phyloP scores from a whole-genome alignment of 2,329 filamentous ascomycete species.

The Ceratocystis alfenasii region DNA sequence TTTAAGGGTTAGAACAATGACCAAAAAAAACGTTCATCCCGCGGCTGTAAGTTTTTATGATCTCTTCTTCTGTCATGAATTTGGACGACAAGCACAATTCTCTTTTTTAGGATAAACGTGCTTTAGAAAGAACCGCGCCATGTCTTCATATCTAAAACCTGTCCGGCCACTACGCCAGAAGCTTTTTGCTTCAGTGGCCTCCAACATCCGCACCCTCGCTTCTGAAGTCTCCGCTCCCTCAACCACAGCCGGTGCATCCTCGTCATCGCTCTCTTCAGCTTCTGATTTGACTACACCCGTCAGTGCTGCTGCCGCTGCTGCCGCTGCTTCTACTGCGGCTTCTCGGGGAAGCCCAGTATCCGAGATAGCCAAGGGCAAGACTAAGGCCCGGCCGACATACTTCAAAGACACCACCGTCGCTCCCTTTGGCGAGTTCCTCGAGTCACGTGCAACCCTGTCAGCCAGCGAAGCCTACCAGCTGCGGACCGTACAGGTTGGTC shows the following conservation, averaged over 20 bases:
- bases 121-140: neutral
- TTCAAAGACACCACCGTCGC: slow-evolving; percentile 49
- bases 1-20: neutral
- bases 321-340: slow-evolving; percentile 22
- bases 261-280: slow-evolving; percentile 11
- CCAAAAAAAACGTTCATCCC: neutral
- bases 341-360: slow-evolving; percentile 17
- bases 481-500: slow-evolving; percentile 52
- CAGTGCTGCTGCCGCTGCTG: slow-evolving; percentile 22
- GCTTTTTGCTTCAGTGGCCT: slow-evolving; percentile 30
- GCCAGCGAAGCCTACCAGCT: slow-evolving; percentile 47
- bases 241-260: slow-evolving; percentile 24
- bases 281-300: slow-evolving; percentile 16
- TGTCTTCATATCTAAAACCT: slow-evolving; percentile 34
- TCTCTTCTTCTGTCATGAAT: neutral
- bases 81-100: neutral
- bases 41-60: neutral
- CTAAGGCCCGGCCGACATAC: slow-evolving; percentile 36
- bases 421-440: slow-evolving; percentile 48
- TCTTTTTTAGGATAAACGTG: neutral
- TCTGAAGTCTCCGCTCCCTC: slow-evolving; percentile 34
- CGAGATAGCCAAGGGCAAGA: slow-evolving; percentile 30
- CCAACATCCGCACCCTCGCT: slow-evolving; percentile 34
- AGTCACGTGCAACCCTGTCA: slow-evolving; percentile 34
- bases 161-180: slow-evolving; percentile 35